Conservation (phyloP, 2,329 filamentous ascomycete species). For the Saccharata proteae region DNA sequence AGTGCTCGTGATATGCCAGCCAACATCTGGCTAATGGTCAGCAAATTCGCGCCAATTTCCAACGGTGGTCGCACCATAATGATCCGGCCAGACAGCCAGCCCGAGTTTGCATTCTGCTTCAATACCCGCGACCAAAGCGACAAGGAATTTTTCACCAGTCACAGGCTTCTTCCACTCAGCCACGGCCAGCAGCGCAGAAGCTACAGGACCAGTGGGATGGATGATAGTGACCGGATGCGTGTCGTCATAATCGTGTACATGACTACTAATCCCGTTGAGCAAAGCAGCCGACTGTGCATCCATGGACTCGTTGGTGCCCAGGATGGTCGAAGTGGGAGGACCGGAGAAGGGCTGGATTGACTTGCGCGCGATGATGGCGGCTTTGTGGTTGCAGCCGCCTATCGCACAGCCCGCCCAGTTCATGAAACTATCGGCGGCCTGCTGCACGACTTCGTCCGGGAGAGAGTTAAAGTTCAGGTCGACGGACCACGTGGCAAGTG, state of each 20-base stretch:
- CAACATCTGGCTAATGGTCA: too few species aligned
- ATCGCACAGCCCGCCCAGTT: constrained; percentile 45
- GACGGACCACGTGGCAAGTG: constrained; percentile 36
- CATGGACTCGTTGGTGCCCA: constrained; percentile 18
- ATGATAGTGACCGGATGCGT: constrained; percentile 45
- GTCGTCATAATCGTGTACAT: constrained; percentile 47
- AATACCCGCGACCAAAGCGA: constrained; percentile 39
- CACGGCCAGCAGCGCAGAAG: constrained; percentile 37
- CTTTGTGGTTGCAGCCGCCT: constrained; percentile 37
- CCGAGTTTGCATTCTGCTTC: constrained; percentile 43
- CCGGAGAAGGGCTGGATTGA: constrained; percentile 28
- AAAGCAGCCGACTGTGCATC: constrained; percentile 40
- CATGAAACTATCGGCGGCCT: constrained; percentile 38
- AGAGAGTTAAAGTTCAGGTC: constrained; percentile 30
- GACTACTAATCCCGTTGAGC: constrained; percentile 43
- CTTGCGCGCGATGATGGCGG: constrained; percentile 26
- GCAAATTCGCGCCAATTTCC: too few species aligned
- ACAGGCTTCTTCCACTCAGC: constrained; percentile 30
- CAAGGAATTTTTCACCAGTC: constrained; percentile 36
- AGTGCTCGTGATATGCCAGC: constrained; percentile 45
- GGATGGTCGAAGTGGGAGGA: constrained; percentile 23
- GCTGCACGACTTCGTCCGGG: constrained; percentile 28
- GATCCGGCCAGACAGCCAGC: constrained; percentile 39
- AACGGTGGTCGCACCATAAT: too few species aligned
- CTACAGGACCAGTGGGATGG: constrained; percentile 41